Evolutionary conservation across 495 filamentous ascomycete genomes (phyloP).

Genomic region (Penicillium robsamsonii): DNA sequence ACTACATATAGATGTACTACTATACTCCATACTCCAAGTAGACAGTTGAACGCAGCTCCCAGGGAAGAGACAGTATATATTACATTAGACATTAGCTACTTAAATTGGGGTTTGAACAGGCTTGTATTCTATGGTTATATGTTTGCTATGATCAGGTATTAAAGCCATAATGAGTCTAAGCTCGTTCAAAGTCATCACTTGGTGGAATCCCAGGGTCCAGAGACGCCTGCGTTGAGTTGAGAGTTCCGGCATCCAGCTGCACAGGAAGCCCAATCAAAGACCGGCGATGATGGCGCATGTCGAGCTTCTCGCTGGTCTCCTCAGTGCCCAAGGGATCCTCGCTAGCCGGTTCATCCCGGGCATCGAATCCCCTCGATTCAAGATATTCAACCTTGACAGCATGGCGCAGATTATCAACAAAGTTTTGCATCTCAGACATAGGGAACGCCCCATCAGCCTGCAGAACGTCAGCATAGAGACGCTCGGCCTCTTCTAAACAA

Average conservation of each 20-base stretch:
- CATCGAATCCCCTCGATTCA: conserved; percentile 37
- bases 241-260: conserved; percentile 37
- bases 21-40: too few species aligned
- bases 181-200: conserved; percentile 56
- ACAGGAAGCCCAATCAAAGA: conserved; percentile 39
- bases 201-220: conserved; percentile 30
- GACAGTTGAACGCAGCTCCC: background rate
- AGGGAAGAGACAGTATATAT: too few species aligned
- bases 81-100: too few species aligned
- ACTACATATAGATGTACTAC: too few species aligned
- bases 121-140: conserved; percentile 26
- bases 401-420: conserved; percentile 60
- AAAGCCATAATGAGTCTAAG: conserved; percentile 25
- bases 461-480: conserved; percentile 62
- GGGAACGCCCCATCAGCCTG: conserved; percentile 54
- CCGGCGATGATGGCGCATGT: conserved; percentile 42
- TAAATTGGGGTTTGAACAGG: background rate
- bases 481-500: conserved; percentile 67
- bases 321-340: conserved; percentile 45
- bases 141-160: conserved; percentile 28
- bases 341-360: conserved; percentile 31
- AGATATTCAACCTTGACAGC: conserved; percentile 54
- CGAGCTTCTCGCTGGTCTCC: conserved; percentile 59
- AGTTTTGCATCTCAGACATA: conserved; percentile 56
- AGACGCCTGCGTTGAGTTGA: conserved; percentile 28